Evolutionary conservation across 495 filamentous ascomycete species (phyloP), one percentile per base, ranked within the genome.

Genomic region (Neurospora africana): DNA sequence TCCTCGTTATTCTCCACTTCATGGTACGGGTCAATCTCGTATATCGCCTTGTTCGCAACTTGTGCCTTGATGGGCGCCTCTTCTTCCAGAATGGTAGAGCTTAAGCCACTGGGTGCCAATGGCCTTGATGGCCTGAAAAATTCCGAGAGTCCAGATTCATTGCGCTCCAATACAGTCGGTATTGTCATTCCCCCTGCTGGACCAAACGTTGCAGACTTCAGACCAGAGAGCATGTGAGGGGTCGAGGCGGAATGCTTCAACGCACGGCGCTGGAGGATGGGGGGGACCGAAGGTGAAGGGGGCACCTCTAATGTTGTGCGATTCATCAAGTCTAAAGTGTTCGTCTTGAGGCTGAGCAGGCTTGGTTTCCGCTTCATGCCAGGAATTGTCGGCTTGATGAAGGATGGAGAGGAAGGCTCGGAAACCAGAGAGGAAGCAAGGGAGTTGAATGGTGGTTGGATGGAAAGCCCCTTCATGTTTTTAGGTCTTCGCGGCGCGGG

Each of bases 401-500:
- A 97, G 70, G 83, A 88, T 13, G 95, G 93, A 6, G 95, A 97
- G 2, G 91, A 85, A 36, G 94, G 92, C 39, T 92, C 91, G 0
- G 92, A 93, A 27, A 91, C 76, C 68, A 84, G 74, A 3, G 80
- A 81, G 17, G 79, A 77, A 2, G 80, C 78, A 36, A 82, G 73
- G 71, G 72, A 85, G 82, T 76, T 82, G 9, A 88, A 85, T 17
- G 91, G 89, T 67, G 96, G 92, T 72, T 95, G 93, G 71, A 98
- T 87, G 1, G 94, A 97, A 5, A 99, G 84, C 68, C 95, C 95
- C 80, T 99, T 99, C 76, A 95, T 89, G 80, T 99, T 99, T 69
- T 93, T 91, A 37, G 89, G 87, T 78, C 93, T 91, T 78, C 89
- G 85, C 3, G 93, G 92, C 5, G 90, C 91, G n/a, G 86, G 85